Percentiles rank a stretch among this genome's conserved stretches.
These are phyloP conservation scores for Hippophae tibetana DNA, from an alignment of 306 rosid genomes.

Conservation along the genomic window DNA sequence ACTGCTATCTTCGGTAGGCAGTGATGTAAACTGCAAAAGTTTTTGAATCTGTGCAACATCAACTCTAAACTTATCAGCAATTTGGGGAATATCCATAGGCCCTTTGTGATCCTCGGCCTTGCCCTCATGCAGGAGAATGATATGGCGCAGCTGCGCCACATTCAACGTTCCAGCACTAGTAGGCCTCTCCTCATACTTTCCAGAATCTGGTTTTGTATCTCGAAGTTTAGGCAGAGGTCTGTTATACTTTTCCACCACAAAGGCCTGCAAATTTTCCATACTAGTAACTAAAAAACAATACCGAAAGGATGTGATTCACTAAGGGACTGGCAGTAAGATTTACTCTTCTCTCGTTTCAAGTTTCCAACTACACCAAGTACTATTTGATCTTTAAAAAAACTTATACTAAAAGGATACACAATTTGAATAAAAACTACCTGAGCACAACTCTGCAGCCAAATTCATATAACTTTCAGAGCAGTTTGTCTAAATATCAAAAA, in stretches of 20 bases:
- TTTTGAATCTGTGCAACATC: conserved; percentile 44
- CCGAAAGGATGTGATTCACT: not conserved
- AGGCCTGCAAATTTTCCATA: conserved; percentile 36
- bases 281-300: not conserved
- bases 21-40: conserved; percentile 56
- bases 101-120: conserved; percentile 77
- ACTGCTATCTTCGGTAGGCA: conserved; percentile 55
- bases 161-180: conserved; percentile 68
- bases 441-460: not conserved
- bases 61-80: conserved; percentile 50
- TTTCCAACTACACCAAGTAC: too few relatives aligned
- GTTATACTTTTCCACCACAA: conserved; percentile 53
- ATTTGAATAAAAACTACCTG: not conserved
- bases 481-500: not conserved
- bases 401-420: too few relatives aligned
- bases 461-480: not conserved
- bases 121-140: conserved; percentile 61
- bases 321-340: too few relatives aligned
- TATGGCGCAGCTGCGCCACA: conserved; percentile 69
- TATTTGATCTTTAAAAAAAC: too few relatives aligned
- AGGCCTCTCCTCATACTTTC: conserved; percentile 51
- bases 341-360: too few relatives aligned
- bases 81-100: conserved; percentile 51
- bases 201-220: conserved; percentile 52
- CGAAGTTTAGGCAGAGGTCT: conserved; percentile 79